phyloP scores from a whole-genome alignment of 345 rosid species.

The Bruguiera sexangula region DNA sequence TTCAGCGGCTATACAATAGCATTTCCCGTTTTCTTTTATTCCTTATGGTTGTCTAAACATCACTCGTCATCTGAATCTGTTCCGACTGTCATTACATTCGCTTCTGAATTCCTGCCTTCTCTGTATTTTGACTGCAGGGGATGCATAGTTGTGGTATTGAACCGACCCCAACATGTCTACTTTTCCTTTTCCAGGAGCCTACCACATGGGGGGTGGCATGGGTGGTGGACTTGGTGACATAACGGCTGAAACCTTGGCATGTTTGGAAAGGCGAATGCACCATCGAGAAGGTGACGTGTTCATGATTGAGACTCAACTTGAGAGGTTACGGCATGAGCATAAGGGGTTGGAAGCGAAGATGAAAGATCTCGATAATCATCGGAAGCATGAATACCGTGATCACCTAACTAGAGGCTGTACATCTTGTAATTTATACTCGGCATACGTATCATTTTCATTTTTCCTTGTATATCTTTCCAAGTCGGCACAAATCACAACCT shows the following conservation, averaged over 20 bases:
- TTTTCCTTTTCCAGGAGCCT: constrained; percentile 31
- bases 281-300: constrained; percentile 72
- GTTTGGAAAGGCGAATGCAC: constrained; percentile 75
- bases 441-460: background rate
- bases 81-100: background rate
- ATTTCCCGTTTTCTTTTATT: background rate
- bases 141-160: constrained; percentile 66
- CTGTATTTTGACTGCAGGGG: constrained; percentile 37
- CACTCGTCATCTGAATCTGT: background rate
- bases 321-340: constrained; percentile 66
- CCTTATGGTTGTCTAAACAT: background rate
- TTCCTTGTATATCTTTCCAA: too few species aligned
- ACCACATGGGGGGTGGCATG: constrained; percentile 27
- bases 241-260: constrained; percentile 42
- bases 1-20: background rate
- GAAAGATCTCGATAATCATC: constrained; percentile 40
- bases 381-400: constrained; percentile 3
- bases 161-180: constrained; percentile 53
- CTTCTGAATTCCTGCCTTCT: background rate
- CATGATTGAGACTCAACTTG: constrained; percentile 67
- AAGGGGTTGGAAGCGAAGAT: constrained; percentile 50
- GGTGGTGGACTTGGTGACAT: constrained; percentile 29
- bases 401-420: background rate
- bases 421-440: background rate
- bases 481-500: too few species aligned